These are phyloP conservation scores for Rhodotorula babjevae DNA, from an alignment of 768 basidiomycete genomes.

Conservation along the genomic window DNA sequence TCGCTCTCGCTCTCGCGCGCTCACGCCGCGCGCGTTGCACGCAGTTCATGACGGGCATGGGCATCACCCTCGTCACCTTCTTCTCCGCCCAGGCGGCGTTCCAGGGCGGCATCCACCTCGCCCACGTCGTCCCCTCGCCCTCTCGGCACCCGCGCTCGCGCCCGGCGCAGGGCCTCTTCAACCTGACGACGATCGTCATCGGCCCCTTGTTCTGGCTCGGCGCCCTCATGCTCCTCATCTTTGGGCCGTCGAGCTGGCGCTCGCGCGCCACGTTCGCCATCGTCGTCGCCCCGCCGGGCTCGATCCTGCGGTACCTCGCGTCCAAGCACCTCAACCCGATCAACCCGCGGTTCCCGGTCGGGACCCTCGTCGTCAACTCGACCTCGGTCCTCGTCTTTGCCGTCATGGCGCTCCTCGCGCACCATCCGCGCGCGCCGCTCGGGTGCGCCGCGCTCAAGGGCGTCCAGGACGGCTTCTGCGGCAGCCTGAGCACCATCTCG, in stretches of 20 bases:
- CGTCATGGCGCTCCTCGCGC: constrained; percentile 60
- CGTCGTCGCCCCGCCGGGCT: constrained; percentile 82
- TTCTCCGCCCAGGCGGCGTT: constrained; percentile 71
- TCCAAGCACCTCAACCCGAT: constrained; percentile 67
- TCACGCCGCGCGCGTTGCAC: background rate
- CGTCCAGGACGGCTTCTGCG: constrained; percentile 85
- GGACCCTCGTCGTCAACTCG: constrained; percentile 71
- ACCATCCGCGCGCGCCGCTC: constrained; percentile 12
- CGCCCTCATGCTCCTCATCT: constrained; percentile 65
- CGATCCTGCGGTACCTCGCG: constrained; percentile 74
- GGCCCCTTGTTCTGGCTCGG: constrained; percentile 57
- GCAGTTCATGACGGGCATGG: constrained; percentile 81
- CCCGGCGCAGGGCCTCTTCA: constrained; percentile 39
- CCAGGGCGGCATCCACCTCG: constrained; percentile 65
- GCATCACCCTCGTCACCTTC: constrained; percentile 72
- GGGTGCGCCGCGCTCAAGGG: constrained; percentile 71
- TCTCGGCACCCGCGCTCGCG: constrained; percentile 3
- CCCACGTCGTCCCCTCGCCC: constrained; percentile 47
- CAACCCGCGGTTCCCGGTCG: constrained; percentile 62
- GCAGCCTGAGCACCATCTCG: constrained; percentile 87
- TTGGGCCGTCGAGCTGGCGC: constrained; percentile 60
- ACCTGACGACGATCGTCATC: constrained; percentile 43
- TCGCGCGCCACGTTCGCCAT: constrained; percentile 79
- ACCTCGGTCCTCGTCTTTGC: constrained; percentile 79
- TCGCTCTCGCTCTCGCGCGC: constrained; percentile 5